Evolutionary conservation across 1,284 basidiomycete genomes (phyloP).

Genomic region (Apiotrichum siamense): DNA sequence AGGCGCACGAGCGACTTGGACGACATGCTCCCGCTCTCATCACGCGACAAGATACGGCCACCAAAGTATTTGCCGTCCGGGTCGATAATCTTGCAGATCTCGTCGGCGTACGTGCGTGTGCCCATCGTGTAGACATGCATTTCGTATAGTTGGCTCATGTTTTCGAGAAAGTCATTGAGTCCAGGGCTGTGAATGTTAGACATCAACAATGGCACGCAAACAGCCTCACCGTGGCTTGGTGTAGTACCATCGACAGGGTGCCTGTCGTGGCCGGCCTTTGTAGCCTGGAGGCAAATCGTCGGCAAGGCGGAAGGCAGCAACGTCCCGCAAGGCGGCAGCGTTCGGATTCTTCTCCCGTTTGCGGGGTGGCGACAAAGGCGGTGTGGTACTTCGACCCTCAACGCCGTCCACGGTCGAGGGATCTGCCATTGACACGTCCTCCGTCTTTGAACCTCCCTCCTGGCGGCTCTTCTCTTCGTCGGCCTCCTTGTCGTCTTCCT

Average conservation of each 20-base stretch:
- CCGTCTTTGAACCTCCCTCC: conserved; percentile 37
- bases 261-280: conserved; percentile 43
- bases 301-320: conserved; percentile 72
- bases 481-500: conserved; percentile 35
- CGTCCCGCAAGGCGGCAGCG: conserved; percentile 61
- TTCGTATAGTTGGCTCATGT: conserved; percentile 75
- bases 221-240: conserved; percentile 84
- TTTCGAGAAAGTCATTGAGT: conserved; percentile 67
- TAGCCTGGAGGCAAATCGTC: conserved; percentile 62
- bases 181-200: conserved; percentile 62
- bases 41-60: conserved; percentile 79
- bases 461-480: background rate
- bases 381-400: conserved; percentile 19
- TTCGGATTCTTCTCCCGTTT: conserved; percentile 39
- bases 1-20: conserved; percentile 82
- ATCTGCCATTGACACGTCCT: background rate
- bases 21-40: conserved; percentile 77
- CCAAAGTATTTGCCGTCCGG: conserved; percentile 80
- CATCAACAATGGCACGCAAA: background rate
- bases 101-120: conserved; percentile 90
- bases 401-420: conserved; percentile 25
- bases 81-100: conserved; percentile 90
- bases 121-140: conserved; percentile 99
- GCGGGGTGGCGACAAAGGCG: conserved; percentile 14
- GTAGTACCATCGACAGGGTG: conserved; percentile 70